phyloP scores from a whole-genome alignment of 2,329 filamentous ascomycete species.

The Talaromyces sp. region DNA sequence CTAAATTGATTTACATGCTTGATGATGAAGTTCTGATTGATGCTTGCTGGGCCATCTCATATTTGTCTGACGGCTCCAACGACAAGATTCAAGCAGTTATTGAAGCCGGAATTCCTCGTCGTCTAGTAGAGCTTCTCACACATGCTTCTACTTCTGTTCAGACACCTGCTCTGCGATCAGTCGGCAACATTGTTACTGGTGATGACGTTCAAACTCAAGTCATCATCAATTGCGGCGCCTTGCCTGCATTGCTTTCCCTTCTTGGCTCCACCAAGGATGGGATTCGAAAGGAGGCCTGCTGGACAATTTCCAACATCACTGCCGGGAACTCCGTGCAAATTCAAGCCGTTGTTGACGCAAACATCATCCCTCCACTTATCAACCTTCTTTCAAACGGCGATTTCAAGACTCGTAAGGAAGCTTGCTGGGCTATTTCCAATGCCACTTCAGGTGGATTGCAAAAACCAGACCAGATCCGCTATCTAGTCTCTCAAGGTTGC shows the following conservation, averaged over 20 bases:
- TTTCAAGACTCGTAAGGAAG: slow-evolving; percentile 98
- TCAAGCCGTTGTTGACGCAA: slow-evolving; percentile 91
- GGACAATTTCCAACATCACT: slow-evolving; percentile 99
- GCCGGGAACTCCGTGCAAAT: slow-evolving; percentile 98
- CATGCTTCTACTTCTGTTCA: slow-evolving; percentile 97
- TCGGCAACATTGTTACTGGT: slow-evolving; percentile 97
- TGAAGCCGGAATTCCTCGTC: slow-evolving; percentile 92
- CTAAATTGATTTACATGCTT: slow-evolving; percentile 96
- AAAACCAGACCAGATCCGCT: slow-evolving; percentile 97
- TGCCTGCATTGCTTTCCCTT: slow-evolving; percentile 86
- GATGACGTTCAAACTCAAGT: slow-evolving; percentile 99
- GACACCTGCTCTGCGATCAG: slow-evolving; percentile 91
- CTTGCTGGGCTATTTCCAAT: slow-evolving; percentile 99
- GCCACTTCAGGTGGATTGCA: slow-evolving; percentile 95
- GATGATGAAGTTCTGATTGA: slow-evolving; percentile 98
- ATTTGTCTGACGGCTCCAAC: slow-evolving; percentile 94
- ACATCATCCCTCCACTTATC: slow-evolving; percentile 93
- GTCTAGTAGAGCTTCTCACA: slow-evolving; percentile 94
- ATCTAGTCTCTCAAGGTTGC: slow-evolving; percentile 86
- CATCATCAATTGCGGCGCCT: slow-evolving; percentile 95
- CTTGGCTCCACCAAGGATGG: slow-evolving; percentile 97
- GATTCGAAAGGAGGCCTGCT: slow-evolving; percentile 98
- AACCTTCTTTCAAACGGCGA: slow-evolving; percentile 94
- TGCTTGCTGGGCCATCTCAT: slow-evolving; percentile 99
- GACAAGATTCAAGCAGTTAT: slow-evolving; percentile 99